Evolutionary conservation across 139 green algal species (phyloP), one percentile per base, ranked within the genome.

Genomic region (Pleodorina starrii): DNA sequence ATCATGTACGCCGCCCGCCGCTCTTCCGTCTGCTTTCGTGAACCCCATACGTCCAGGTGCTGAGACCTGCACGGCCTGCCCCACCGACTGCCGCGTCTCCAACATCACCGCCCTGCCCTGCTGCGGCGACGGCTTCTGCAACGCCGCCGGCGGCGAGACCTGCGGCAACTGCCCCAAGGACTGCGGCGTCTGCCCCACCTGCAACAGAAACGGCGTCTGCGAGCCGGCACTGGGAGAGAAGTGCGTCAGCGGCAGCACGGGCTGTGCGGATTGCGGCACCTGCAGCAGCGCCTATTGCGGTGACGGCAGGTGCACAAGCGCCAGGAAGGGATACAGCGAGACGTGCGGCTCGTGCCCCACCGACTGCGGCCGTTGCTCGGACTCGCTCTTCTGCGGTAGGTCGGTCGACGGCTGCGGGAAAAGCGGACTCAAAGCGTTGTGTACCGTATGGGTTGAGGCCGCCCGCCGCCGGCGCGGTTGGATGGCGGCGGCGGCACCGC

Each of bases 191-290:
- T 57, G 38, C 40, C 23, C 38, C 54, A 42, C 19, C 38, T 86
- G 79, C 57, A 86, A 86, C 54, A 57, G 43, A 0, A 86, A 86
- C 40, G 79, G 79, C 25, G 29, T 86, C 23, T 86, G 79, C 57
- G 79, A 86, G 4, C 27, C 23, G 2, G 23, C 5, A 11, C 5
- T 12, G 0, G 79, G 79, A 1, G 79, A 86, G 79, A 43, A 43
- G 2, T 74, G 54, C 79, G 25, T 19, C 9, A 85, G 21, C 35
- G 50, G 36, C 77, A 73, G 0, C 35, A 72, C 6, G 36, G 79
- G 79, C 54, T 86, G 79, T 54, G 27, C 54, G 0, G 79, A 86
- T 50, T 86, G 79, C 57, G 57, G 79, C 27, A 43, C 38, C 10
- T 86, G 42, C 75, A 57, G 29, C 38, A 59, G 57, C 25, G 1